Conservation (phyloP, 805 yeast genomes). For the Wickerhamomyces bovis region DNA sequence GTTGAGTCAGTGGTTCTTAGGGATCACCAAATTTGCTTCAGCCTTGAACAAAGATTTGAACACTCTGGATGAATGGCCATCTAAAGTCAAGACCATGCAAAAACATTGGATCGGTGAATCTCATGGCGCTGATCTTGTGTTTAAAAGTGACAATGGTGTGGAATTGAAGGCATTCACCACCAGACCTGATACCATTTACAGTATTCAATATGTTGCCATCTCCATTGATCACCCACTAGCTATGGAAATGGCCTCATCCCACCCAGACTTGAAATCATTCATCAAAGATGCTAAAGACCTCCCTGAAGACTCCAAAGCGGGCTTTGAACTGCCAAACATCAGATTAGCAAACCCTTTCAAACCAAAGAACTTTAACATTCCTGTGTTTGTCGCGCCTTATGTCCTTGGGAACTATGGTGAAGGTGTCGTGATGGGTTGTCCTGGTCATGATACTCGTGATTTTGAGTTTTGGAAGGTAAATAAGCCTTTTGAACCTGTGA, state of each 20-base stretch:
- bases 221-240: conserved; percentile 67
- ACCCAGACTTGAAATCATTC: conserved; percentile 41
- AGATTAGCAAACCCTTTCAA: conserved; percentile 56
- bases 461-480: conserved; percentile 71
- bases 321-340: conserved; percentile 43
- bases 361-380: conserved; percentile 37
- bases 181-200: conserved; percentile 80
- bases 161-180: conserved; percentile 68
- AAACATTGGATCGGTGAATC: conserved; percentile 91
- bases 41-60: conserved; percentile 61
- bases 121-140: conserved; percentile 64
- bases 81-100: conserved; percentile 85
- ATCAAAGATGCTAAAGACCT: conserved; percentile 31
- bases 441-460: conserved; percentile 88
- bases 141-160: conserved; percentile 28
- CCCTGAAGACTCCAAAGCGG: conserved; percentile 50
- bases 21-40: conserved; percentile 77
- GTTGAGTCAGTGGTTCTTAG: conserved; percentile 90
- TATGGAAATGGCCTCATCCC: conserved; percentile 28
- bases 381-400: conserved; percentile 87
- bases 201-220: conserved; percentile 79
- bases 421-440: conserved; percentile 98
- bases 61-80: conserved; percentile 72
- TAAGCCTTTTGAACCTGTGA: conserved; percentile 32
- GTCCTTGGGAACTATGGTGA: conserved; percentile 79